These are phyloP conservation scores for Cladosporium austrohemisphaericum DNA, from an alignment of 2,329 filamentous ascomycete genomes.

Conservation along the genomic window DNA sequence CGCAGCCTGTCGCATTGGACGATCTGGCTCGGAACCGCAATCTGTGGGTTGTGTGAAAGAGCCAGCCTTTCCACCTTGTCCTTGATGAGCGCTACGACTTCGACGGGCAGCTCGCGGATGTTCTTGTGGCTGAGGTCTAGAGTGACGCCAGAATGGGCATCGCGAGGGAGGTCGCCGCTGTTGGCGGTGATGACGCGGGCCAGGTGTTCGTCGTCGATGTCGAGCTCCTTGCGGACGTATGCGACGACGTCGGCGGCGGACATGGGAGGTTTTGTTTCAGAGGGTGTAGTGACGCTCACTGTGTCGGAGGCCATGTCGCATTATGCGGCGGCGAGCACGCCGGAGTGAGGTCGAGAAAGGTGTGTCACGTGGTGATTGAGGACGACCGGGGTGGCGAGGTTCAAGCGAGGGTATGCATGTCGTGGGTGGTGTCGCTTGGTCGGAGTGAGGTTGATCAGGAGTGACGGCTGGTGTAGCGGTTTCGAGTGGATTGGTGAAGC, in stretches of 20 bases:
- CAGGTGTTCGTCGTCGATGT: conserved; percentile 32
- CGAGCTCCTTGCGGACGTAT: conserved; percentile 31
- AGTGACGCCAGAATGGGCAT: conserved; percentile 60
- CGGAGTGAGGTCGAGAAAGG: neutral
- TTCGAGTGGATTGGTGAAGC: too few relatives aligned
- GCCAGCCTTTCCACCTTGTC: conserved; percentile 71
- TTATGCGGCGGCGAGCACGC: conserved; percentile 21
- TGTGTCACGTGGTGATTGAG: conserved; percentile 8
- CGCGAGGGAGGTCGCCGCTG: conserved; percentile 25
- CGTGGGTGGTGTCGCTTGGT: neutral
- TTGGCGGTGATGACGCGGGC: conserved; percentile 26
- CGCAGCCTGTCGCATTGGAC: conserved; percentile 72
- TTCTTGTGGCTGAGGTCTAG: conserved; percentile 74
- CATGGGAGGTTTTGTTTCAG: conserved; percentile 25
- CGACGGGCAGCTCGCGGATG: conserved; percentile 67
- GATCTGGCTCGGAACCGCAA: conserved; percentile 66
- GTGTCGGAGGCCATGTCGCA: conserved; percentile 29
- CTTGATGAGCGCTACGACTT: conserved; percentile 71
- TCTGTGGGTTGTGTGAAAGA: conserved; percentile 73
- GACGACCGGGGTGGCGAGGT: neutral
- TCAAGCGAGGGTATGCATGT: conserved; percentile 9
- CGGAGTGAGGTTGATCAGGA: neutral
- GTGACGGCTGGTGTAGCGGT: neutral
- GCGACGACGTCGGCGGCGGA: conserved; percentile 27
- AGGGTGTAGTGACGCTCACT: conserved; percentile 14